Evolutionary conservation across 176 grass and related monocot species (phyloP).

Genomic region (Musa acuminata): DNA sequence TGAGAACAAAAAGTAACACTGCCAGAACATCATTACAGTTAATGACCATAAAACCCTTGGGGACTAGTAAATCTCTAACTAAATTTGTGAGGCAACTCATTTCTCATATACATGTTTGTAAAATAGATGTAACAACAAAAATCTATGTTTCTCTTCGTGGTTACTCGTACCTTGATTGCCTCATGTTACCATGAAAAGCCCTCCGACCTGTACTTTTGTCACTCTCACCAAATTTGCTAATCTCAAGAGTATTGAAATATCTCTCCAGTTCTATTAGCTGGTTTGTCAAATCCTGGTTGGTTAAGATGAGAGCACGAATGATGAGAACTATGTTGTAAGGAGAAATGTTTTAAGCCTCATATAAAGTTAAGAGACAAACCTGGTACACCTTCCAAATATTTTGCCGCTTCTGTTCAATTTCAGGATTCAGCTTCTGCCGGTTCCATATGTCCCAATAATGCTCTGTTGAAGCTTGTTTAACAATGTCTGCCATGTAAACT

Average conservation of each 20-base stretch:
- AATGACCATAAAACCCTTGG: too few relatives aligned
- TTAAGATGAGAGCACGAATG: background rate
- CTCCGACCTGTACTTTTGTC: slow-evolving; percentile 48
- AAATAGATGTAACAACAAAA: background rate
- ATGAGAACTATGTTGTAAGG: background rate
- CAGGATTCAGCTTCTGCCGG: slow-evolving; percentile 77
- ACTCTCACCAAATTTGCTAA: slow-evolving; percentile 74
- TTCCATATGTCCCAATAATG: slow-evolving; percentile 95
- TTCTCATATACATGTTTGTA: too few relatives aligned
- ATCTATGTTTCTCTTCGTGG: slow-evolving; percentile 9
- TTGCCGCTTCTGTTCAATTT: slow-evolving; percentile 83
- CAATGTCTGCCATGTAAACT: slow-evolving; percentile 87
- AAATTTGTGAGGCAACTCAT: background rate
- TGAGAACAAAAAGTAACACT: too few relatives aligned
- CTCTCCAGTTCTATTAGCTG: slow-evolving; percentile 83
- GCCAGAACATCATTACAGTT: too few relatives aligned
- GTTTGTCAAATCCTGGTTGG: slow-evolving; percentile 70
- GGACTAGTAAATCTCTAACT: too few relatives aligned
- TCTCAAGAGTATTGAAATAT: slow-evolving; percentile 92
- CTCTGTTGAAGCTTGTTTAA: slow-evolving; percentile 71
- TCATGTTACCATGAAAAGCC: slow-evolving; percentile 39
- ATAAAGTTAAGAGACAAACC: slow-evolving; percentile 25
- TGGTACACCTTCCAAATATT: slow-evolving; percentile 85
- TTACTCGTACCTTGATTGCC: slow-evolving; percentile 45
- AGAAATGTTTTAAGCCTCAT: background rate